A percentile compares a stretch with the other conserved stretches of the same genome.
phyloP scores from a whole-genome alignment of 1,139 yeast genomes.

The Yamadazyma conglobata region DNA sequence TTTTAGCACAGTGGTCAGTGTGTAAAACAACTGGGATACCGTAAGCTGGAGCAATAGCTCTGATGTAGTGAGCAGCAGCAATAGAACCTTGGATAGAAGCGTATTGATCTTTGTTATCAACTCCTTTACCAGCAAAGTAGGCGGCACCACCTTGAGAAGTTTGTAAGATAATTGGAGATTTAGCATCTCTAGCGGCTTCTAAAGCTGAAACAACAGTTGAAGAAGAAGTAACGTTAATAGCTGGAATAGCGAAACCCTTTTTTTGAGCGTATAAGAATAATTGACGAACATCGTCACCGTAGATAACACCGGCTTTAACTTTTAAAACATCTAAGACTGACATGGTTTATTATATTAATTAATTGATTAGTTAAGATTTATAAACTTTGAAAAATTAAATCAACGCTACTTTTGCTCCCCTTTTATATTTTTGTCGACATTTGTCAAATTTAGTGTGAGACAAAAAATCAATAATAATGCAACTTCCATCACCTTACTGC shows the following conservation, averaged over 20 bases:
- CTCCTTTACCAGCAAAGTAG: conserved; percentile 99
- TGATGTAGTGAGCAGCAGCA: conserved; percentile 98
- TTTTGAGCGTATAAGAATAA: conserved; percentile 92
- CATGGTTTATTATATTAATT: conserved; percentile 19
- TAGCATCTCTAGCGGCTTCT: conserved; percentile 97
- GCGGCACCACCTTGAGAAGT: conserved; percentile 99
- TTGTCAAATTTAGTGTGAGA: neutral
- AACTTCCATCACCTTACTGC: conserved; percentile 10
- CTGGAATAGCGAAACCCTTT: conserved; percentile 95
- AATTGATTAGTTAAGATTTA: conserved; percentile 1
- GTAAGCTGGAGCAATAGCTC: conserved; percentile 93
- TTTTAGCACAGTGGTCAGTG: conserved; percentile 99
- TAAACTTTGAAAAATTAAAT: conserved; percentile 1
- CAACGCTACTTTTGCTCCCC: conserved; percentile 8
- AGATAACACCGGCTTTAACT: conserved; percentile 96
- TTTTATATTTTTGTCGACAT: conserved; percentile 6
- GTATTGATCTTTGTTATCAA: conserved; percentile 84
- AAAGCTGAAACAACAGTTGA: conserved; percentile 96
- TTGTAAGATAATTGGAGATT: conserved; percentile 95
- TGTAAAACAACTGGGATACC: conserved; percentile 96
- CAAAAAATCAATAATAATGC: conserved; percentile 2
- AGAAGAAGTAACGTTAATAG: conserved; percentile 96
- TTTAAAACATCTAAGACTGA: conserved; percentile 63
- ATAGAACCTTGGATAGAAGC: conserved; percentile 94
- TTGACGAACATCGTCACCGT: conserved; percentile 94